phyloP scores from a whole-genome alignment of 2,329 filamentous ascomycete species.

The Colletotrichum tanaceti region DNA sequence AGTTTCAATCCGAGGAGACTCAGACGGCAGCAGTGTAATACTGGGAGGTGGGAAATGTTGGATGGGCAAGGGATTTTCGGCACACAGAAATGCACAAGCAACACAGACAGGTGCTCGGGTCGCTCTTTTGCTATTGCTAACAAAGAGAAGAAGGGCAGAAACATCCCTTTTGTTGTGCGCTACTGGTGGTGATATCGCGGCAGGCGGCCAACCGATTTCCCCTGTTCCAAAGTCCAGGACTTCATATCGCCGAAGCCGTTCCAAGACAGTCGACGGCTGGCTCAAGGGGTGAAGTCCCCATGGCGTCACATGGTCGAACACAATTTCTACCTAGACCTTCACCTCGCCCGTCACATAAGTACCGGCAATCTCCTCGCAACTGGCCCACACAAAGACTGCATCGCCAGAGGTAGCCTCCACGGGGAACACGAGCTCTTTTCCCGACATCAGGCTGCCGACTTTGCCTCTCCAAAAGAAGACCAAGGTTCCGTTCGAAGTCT shows the following conservation, averaged over 20 bases:
- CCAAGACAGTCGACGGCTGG: background rate
- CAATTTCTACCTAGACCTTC: background rate
- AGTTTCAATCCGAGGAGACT: too few relatives aligned
- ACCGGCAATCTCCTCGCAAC: slow-evolving; percentile 86
- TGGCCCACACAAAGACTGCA: slow-evolving; percentile 74
- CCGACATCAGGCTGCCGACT: slow-evolving; percentile 72
- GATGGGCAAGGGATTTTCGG: too few relatives aligned
- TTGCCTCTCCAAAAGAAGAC: slow-evolving; percentile 75
- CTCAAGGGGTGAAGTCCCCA: too few relatives aligned
- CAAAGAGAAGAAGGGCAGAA: too few relatives aligned
- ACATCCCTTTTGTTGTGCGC: too few relatives aligned
- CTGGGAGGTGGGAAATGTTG: too few relatives aligned
- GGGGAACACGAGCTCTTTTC: slow-evolving; percentile 66
- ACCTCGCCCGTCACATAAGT: slow-evolving; percentile 54
- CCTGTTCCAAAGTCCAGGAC: background rate
- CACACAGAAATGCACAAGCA: too few relatives aligned
- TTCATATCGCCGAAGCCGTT: too few relatives aligned
- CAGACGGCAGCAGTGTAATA: too few relatives aligned
- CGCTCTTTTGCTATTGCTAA: too few relatives aligned
- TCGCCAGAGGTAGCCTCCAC: slow-evolving; percentile 65
- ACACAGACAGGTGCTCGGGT: too few relatives aligned
- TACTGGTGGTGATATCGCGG: slow-evolving; percentile 11
- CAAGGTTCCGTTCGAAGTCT: slow-evolving; percentile 75
- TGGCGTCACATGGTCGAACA: background rate
- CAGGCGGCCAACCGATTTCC: slow-evolving; percentile 24